A percentile compares a stretch with the other conserved stretches of the same genome.
These are phyloP conservation scores for Zelopaecilomyces penicillatus DNA, from an alignment of 2,329 filamentous ascomycete species.

Conservation along the genomic window DNA sequence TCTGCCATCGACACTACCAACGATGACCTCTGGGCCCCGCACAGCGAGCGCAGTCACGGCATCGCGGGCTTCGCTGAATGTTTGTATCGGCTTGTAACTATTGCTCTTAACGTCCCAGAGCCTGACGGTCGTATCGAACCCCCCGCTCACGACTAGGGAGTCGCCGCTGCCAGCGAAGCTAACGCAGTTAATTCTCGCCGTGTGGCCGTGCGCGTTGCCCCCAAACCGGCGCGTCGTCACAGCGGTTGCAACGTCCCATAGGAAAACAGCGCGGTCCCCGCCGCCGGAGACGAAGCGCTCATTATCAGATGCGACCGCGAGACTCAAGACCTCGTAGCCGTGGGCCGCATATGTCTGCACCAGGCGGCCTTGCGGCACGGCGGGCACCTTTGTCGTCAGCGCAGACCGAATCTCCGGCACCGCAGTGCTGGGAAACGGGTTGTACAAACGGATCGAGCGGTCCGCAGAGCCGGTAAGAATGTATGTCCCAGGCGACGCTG, in stretches of 20 bases:
- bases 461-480: slow-evolving; percentile 82
- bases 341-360: slow-evolving; percentile 87
- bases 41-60: slow-evolving; percentile 47
- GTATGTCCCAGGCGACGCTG: slow-evolving; percentile 63
- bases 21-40: slow-evolving; percentile 51
- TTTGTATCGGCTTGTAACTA: slow-evolving; percentile 58
- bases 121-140: slow-evolving; percentile 67
- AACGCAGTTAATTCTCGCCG: slow-evolving; percentile 67
- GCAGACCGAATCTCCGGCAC: slow-evolving; percentile 20
- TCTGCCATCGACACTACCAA: slow-evolving; percentile 76
- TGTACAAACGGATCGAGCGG: slow-evolving; percentile 78
- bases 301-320: slow-evolving; percentile 69
- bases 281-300: slow-evolving; percentile 78
- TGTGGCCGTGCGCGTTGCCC: slow-evolving; percentile 53
- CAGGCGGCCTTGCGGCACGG: slow-evolving; percentile 45
- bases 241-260: slow-evolving; percentile 87
- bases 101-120: slow-evolving; percentile 61
- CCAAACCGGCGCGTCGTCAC: slow-evolving; percentile 68
- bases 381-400: slow-evolving; percentile 12
- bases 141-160: slow-evolving; percentile 61
- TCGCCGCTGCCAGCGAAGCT: slow-evolving; percentile 71
- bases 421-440: slow-evolving; percentile 50
- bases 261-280: slow-evolving; percentile 82
- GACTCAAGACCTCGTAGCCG: slow-evolving; percentile 82
- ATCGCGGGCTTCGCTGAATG: slow-evolving; percentile 64